These are phyloP conservation scores for Globisporangium sylvaticum DNA, from an alignment of 352 stramenopile genomes.

Conservation along the genomic window DNA sequence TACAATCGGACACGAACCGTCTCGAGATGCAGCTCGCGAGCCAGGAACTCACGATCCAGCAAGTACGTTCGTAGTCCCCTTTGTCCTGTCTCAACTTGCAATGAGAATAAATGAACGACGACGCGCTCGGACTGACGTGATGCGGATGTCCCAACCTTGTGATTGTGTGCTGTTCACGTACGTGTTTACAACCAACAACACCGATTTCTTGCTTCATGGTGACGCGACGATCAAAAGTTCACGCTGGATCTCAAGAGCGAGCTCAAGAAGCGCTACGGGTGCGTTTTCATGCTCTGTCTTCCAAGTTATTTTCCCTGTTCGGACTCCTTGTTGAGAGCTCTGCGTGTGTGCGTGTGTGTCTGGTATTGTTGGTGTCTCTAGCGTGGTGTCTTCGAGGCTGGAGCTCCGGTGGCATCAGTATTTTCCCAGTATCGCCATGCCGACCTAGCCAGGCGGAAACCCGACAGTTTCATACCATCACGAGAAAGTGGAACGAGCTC, in stretches of 20 bases:
- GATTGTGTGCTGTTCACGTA: neutral
- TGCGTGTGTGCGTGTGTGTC: neutral
- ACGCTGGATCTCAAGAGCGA: constrained; percentile 42
- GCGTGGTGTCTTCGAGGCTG: constrained; percentile 45
- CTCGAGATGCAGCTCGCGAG: constrained; percentile 2
- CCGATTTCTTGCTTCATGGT: neutral
- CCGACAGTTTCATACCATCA: neutral
- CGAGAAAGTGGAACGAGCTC: neutral
- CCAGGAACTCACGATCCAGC: constrained; percentile 12
- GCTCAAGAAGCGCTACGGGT: constrained; percentile 60
- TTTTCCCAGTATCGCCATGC: constrained; percentile 30
- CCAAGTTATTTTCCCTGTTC: neutral
- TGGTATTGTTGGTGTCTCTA: constrained; percentile 8
- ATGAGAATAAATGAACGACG: neutral
- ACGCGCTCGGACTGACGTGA: neutral
- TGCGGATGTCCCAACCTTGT: neutral
- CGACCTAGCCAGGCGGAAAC: neutral
- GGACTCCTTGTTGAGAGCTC: neutral
- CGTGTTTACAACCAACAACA: neutral
- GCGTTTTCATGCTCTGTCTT: constrained; percentile 1
- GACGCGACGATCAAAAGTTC: constrained; percentile 28
- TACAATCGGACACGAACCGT: constrained; percentile 3
- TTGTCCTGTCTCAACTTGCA: neutral
- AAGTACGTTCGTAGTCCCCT: neutral
- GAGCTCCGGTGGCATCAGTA: constrained; percentile 51